Evolutionary conservation across 176 grass and related monocot species (phyloP), one percentile per base, ranked within the genome.

Genomic region (Eragrostis curvula): DNA sequence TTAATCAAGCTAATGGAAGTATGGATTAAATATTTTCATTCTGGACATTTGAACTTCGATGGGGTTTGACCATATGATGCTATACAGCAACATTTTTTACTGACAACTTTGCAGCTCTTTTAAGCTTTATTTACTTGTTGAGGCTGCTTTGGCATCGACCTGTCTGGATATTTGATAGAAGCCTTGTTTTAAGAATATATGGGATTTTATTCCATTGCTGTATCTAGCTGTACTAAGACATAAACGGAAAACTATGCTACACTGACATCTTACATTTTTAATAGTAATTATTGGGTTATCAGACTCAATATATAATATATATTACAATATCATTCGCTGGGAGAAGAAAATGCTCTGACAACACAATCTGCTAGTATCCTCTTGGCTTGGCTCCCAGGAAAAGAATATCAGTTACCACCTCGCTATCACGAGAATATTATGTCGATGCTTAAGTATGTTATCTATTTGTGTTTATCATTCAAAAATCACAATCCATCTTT

Each of bases 401-500:
- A n/a, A 10, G 21, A 23, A 68, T 68, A 44, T 68, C 66, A 68
- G 66, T 43, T 68, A 44, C 65, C 16, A n/a, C 20, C 45, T 66
- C 64, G 41, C 17, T 68, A 18, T 46, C 67, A n/a, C 11, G 23
- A n/a, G 39, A 12, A 25, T 25, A 25, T 25, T 70, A 64, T 64
- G 67, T 70, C 46, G n/a, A 46, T 68, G 18, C 41, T 68, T 7
- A 68, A 20, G 42, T 24, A 42, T 12, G 21, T 57, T 57, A 16
- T 23, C 55, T 23, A 20, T 23, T 57, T 7, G 0, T 0, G 40
- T 21, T 41, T 28, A 36, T 8, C 21, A 14, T 40, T 74, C 32
- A 51, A 74, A 56, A 74, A 56, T 10, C 28, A 41, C 40, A 42
- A 55, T 57, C 30, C 32, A 23, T 57, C 72, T 41, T 57, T 74